Conservation (phyloP, 2,329 filamentous ascomycete genomes). For the Fusarium oligoseptatum region DNA sequence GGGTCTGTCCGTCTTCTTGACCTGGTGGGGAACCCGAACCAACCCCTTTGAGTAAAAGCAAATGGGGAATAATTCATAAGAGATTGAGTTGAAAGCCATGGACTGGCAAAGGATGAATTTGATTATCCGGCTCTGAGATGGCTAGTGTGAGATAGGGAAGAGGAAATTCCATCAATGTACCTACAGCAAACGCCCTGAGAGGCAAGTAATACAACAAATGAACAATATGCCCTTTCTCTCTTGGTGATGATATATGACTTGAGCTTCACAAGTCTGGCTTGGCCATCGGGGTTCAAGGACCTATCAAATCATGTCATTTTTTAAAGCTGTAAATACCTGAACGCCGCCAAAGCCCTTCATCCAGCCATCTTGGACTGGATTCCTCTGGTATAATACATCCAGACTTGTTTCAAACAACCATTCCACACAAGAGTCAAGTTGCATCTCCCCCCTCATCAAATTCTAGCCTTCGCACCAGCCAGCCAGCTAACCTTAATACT, state of each 20-base stretch:
- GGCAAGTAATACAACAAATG: conserved; percentile 40
- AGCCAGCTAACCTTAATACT: conserved; percentile 22
- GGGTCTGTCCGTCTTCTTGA: conserved; percentile 90
- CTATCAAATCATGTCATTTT: conserved; percentile 42
- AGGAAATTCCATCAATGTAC: conserved; percentile 31
- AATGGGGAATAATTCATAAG: conserved; percentile 30
- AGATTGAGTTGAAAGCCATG: conserved; percentile 19
- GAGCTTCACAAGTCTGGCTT: no score
- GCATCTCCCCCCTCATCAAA: not conserved
- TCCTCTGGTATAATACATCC: conserved; percentile 55
- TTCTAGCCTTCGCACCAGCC: not conserved
- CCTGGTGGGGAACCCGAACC: conserved; percentile 97
- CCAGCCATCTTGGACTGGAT: conserved; percentile 46
- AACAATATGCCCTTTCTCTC: conserved; percentile 13
- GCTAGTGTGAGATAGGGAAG: conserved; percentile 38
- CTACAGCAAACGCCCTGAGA: conserved; percentile 28
- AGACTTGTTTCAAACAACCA: conserved; percentile 47
- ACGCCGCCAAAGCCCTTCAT: conserved; percentile 54
- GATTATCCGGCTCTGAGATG: conserved; percentile 18
- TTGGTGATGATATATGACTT: not conserved
- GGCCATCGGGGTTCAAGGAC: not conserved
- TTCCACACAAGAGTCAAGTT: conserved; percentile 7
- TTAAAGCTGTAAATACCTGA: conserved; percentile 52
- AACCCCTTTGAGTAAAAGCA: conserved; percentile 83
- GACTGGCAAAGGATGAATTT: conserved; percentile 31